Base-by-base conservation (phyloP, 2,329 filamentous ascomycete genomes). In the Hypomyces perniciosus region DNA sequence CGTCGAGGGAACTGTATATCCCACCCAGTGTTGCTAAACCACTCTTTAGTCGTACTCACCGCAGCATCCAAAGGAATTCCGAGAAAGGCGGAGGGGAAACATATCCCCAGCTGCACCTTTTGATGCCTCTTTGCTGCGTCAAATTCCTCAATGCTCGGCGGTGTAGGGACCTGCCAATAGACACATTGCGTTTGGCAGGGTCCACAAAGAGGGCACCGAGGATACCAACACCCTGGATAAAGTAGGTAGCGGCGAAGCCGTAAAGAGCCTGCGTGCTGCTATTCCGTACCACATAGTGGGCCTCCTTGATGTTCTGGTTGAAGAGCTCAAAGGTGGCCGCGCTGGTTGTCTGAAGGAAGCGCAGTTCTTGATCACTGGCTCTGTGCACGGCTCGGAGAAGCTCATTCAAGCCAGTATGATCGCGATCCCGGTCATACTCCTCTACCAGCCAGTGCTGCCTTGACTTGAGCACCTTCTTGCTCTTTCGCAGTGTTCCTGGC, bases 391-490 rank as follows among this genome's bases (percentile, higher is more conserved):
- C 76, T 50, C 80, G 80, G 44, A 96, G 76, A 7, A 97, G 75
- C n/a, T 81, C 83, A 53, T 92, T 83, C 5, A 97, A 73, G 0
- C 84, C 87, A 44, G 79, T 72, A 2, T 78, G 75, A 63, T 97
- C 92, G 50, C 91, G 79, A 37, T 88, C 83, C 52, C 85, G 83
- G 60, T 91, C 87, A 72, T 90, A 97, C 42, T 81, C 83, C 63
- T 96, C 92, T 0, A 96, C 91, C 1, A 97, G 81, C 92, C 92
- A 97, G 60, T 95, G 89, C 62, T 96, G 90, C 54, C 88, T 83
- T n/a, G 90, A 90, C 60, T 95, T 92, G 53, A 88, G 81, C 0
- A 88, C 79, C 66, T 93, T 95, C 62, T 90, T 88, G 64, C 85
- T 95, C 68, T 92, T 92, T 51, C 88, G 84, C 57, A 96, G 79